These are phyloP conservation scores for Hypoxylon sp. DNA, from an alignment of 2,329 filamentous ascomycete genomes.

Conservation along the genomic window DNA sequence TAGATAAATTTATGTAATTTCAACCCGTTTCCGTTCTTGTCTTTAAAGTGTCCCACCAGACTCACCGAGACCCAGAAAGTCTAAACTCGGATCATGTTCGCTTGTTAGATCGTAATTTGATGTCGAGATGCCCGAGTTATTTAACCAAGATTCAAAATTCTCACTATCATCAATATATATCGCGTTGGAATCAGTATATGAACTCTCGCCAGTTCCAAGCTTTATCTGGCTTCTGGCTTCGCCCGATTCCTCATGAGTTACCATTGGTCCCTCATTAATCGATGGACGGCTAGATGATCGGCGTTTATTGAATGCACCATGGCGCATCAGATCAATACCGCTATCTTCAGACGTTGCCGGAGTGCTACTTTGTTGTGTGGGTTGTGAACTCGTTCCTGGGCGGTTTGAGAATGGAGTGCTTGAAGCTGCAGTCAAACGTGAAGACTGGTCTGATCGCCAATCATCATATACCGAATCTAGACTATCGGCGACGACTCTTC, in stretches of 20 bases:
- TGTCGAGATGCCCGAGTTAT: no score
- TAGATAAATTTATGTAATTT: no score
- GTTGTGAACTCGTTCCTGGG: not conserved
- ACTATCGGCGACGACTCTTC: not conserved
- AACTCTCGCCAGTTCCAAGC: not conserved
- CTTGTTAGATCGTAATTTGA: no score
- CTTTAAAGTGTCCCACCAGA: no score
- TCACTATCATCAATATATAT: no score
- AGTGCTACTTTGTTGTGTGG: not conserved
- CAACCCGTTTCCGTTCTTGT: no score
- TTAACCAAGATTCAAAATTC: no score
- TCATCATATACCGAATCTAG: conserved; percentile 2
- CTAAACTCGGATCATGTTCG: no score
- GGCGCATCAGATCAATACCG: not conserved
- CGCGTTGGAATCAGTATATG: not conserved
- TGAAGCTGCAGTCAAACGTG: not conserved
- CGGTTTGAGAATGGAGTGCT: not conserved
- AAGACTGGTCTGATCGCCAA: not conserved
- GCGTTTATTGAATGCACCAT: not conserved
- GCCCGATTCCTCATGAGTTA: no score
- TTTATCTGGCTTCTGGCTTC: not conserved
- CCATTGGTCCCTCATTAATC: not conserved
- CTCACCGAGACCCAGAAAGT: no score
- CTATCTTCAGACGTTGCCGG: not conserved
- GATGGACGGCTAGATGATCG: not conserved